Conservation (phyloP, 179 eudicot genomes). For the Gypsophila paniculata region DNA sequence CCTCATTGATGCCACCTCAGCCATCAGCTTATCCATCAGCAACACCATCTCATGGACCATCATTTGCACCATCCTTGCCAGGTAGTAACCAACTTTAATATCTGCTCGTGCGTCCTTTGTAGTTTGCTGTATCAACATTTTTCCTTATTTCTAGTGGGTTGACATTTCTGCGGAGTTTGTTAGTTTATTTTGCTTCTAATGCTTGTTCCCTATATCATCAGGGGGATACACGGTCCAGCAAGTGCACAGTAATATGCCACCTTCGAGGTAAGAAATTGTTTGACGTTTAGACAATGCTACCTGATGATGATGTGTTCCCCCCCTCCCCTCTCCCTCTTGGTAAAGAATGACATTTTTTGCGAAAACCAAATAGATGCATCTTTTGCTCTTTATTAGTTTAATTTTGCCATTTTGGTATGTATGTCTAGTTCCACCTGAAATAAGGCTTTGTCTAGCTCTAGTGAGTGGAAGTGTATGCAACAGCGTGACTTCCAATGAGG, state of each 20-base stretch:
- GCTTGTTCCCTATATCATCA: constrained; percentile 29
- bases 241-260: constrained; percentile 37
- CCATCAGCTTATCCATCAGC: constrained; percentile 40
- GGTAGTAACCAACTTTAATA: constrained; percentile 26
- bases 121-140: not conserved
- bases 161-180: constrained; percentile 7
- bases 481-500: not conserved
- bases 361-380: not conserved
- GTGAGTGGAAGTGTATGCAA: not conserved
- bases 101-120: not conserved
- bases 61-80: constrained; percentile 45
- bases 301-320: not conserved
- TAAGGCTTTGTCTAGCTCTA: not conserved
- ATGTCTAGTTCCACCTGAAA: not conserved
- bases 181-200: constrained; percentile 21
- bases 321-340: not conserved
- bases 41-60: constrained; percentile 43
- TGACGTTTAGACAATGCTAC: not conserved
- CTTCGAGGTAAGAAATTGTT: constrained; percentile 42
- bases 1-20: constrained; percentile 48
- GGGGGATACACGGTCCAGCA: constrained; percentile 62
- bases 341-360: not conserved
- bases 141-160: not conserved
- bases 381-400: not conserved
- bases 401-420: no score